Conservation (phyloP, 257 asterid genomes). For the Penstemon davidsonii region DNA sequence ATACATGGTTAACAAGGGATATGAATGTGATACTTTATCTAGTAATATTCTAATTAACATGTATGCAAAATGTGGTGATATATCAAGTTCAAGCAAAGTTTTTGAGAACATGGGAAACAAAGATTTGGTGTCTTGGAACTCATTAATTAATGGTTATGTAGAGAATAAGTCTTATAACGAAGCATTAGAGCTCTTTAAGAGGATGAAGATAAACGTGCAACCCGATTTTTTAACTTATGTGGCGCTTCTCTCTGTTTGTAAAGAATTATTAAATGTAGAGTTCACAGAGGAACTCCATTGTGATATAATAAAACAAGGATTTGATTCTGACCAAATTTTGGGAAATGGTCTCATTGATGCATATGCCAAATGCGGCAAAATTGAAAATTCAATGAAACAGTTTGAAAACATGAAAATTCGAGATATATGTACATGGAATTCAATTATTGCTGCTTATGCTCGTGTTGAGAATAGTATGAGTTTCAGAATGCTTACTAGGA, state of each 20-base stretch:
- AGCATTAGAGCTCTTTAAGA: conserved; percentile 52
- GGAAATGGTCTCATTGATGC: conserved; percentile 73
- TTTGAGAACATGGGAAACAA: conserved; percentile 55
- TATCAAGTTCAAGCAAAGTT: conserved; percentile 49
- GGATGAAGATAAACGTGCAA: conserved; percentile 48
- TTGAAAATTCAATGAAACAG: conserved; percentile 59
- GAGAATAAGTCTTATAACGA: conserved; percentile 48
- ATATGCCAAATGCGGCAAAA: conserved; percentile 64
- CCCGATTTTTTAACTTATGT: conserved; percentile 67
- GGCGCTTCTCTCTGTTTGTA: conserved; percentile 53
- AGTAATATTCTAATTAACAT: conserved; percentile 62
- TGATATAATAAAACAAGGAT: conserved; percentile 61
- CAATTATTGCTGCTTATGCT: conserved; percentile 67
- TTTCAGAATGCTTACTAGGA: conserved; percentile 63
- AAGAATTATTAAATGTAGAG: conserved; percentile 32
- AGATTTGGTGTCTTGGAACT: conserved; percentile 86
- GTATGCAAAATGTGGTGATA: conserved; percentile 81
- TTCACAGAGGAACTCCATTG: conserved; percentile 59
- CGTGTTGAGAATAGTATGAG: conserved; percentile 53
- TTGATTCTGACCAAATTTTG: conserved; percentile 48
- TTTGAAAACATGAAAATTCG: conserved; percentile 63
- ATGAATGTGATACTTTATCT: conserved; percentile 46
- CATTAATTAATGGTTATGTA: conserved; percentile 58
- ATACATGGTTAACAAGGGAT: conserved; percentile 56
- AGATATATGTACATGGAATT: conserved; percentile 76